A percentile compares a stretch with the other conserved stretches of the same genome.
These are phyloP conservation scores for Penicillium sp. DNA, from an alignment of 2,329 filamentous ascomycete species.

Conservation along the genomic window DNA sequence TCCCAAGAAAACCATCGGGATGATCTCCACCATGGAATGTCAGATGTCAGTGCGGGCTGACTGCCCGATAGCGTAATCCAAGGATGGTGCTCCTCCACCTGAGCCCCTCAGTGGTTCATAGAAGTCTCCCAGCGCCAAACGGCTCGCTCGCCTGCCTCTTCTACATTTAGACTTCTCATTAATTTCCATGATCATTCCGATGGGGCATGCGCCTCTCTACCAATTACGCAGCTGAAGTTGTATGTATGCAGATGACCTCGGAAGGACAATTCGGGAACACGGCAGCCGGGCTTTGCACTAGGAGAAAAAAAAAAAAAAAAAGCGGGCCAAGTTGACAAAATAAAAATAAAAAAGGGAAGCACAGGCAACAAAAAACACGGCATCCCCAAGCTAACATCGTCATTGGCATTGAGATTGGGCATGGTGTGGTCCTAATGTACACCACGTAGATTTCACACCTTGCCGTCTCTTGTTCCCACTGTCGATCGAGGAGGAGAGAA, in stretches of 20 bases:
- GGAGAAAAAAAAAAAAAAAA: slow-evolving; percentile 11
- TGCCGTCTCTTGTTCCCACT: not conserved
- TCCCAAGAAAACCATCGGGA: slow-evolving; percentile 20
- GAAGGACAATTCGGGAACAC: not conserved
- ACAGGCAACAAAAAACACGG: slow-evolving; percentile 20
- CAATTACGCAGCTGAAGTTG: slow-evolving; percentile 1
- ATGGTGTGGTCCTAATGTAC: not conserved
- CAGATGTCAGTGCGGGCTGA: slow-evolving; percentile 32
- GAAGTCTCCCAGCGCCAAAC: slow-evolving; percentile 13
- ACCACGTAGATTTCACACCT: not conserved
- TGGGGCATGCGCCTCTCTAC: not conserved
- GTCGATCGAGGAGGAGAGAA: slow-evolving; percentile 1
- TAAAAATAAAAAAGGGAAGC: slow-evolving; percentile 11
- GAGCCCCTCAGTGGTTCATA: slow-evolving; percentile 11
- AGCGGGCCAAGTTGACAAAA: slow-evolving; percentile 12
- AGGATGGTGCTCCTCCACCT: slow-evolving; percentile 1
- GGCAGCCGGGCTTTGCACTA: not conserved
- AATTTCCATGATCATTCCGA: not conserved
- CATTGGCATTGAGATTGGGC: not conserved
- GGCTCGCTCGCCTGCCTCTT: slow-evolving; percentile 5
- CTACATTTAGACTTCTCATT: not conserved
- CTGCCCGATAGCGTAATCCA: slow-evolving; percentile 17
- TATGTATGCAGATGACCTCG: slow-evolving; percentile 3
- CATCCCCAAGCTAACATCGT: slow-evolving; percentile 17
- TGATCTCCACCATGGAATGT: slow-evolving; percentile 17